Conservation (phyloP, 1,284 basidiomycete species). For the Heterobasidion occidentale region DNA sequence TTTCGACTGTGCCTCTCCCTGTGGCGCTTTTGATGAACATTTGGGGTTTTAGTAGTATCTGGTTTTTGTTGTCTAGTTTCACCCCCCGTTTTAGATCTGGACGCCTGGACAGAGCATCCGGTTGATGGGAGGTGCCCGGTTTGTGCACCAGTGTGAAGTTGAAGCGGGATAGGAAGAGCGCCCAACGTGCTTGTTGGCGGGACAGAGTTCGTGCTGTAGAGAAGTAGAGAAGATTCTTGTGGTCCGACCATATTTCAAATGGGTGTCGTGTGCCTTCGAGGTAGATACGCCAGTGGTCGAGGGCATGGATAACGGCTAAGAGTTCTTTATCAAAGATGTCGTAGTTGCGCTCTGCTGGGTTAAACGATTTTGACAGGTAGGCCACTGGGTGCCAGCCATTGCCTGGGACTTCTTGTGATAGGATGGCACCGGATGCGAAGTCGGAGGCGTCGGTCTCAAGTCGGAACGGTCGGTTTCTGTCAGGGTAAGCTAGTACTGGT, state of each 20-base stretch:
- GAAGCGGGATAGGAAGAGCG: constrained; percentile 10
- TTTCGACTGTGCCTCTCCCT: not conserved
- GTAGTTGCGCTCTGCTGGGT: constrained; percentile 12
- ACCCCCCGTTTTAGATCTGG: constrained; percentile 9
- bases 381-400: constrained; percentile 4
- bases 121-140: constrained; percentile 3
- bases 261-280: constrained; percentile 14
- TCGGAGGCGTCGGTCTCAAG: constrained; percentile 1
- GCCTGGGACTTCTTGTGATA: constrained; percentile 1
- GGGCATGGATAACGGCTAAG: constrained; percentile 6
- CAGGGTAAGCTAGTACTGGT: not conserved
- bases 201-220: constrained; percentile 19
- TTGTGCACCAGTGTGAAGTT: constrained; percentile 7
- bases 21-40: not conserved
- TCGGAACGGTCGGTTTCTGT: not conserved
- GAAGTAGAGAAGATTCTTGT: constrained; percentile 24
- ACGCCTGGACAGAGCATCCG: constrained; percentile 1
- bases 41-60: constrained; percentile 8
- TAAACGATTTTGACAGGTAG: constrained; percentile 5
- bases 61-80: constrained; percentile 3
- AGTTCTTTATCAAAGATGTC: constrained; percentile 11
- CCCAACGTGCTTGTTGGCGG: constrained; percentile 28
- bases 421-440: constrained; percentile 1
- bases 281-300: constrained; percentile 14
- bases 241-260: constrained; percentile 21